Conservation (phyloP, 176 grass and related monocot genomes). For the bread wheat (Triticum aestivum) region DNA sequence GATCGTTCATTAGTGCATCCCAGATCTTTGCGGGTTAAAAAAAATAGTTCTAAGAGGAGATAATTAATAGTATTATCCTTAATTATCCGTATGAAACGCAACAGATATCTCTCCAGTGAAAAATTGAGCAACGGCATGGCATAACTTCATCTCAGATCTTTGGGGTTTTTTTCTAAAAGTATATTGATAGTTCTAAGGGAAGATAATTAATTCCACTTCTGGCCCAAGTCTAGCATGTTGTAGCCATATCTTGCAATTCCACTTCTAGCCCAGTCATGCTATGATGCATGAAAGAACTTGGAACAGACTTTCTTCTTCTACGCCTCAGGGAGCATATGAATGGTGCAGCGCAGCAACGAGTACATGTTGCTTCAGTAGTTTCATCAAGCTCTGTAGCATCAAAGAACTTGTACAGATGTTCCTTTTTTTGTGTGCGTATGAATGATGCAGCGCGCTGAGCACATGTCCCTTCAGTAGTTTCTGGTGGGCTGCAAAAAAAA, state of each 20-base stretch:
- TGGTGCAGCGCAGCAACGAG: not conserved
- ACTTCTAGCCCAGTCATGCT: not conserved
- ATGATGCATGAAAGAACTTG: not conserved
- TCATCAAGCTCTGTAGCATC: not conserved
- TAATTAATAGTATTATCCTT: too few species aligned
- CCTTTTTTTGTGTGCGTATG: not conserved
- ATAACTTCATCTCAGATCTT: not conserved
- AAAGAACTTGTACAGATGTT: not conserved
- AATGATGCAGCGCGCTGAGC: not conserved
- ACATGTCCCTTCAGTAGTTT: not conserved
- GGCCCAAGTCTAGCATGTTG: not conserved
- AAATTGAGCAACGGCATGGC: not conserved
- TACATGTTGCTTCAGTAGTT: not conserved
- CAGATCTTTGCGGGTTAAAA: too few species aligned
- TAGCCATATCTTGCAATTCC: not conserved
- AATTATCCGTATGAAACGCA: too few species aligned
- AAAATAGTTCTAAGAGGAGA: too few species aligned
- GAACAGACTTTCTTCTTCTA: not conserved
- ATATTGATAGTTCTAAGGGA: not conserved
- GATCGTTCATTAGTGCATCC: too few species aligned
- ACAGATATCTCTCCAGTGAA: not conserved
- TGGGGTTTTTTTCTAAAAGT: not conserved
- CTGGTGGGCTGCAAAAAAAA: not conserved
- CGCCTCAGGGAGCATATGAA: not conserved
- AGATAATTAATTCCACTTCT: not conserved